A percentile compares a stretch with the other conserved stretches of the same genome.
phyloP scores from a whole-genome alignment of 192 early-diverging fungal genomes.

The Coemansia sp. region DNA sequence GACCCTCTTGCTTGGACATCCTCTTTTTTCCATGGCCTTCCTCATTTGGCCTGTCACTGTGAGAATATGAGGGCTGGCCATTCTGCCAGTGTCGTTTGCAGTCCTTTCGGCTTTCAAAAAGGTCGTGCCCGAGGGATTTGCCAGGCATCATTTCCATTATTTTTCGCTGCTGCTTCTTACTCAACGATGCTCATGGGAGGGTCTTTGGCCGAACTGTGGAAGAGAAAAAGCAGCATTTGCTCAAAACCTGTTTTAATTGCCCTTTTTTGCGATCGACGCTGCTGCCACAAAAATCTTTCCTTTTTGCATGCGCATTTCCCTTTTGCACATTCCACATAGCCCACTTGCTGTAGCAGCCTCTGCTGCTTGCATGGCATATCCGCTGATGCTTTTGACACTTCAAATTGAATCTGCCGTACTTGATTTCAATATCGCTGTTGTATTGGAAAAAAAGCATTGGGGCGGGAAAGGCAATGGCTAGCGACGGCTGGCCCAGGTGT shows the following conservation, averaged over 20 bases:
- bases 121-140: background rate
- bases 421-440: no score
- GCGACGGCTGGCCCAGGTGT: no score
- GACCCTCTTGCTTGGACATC: background rate
- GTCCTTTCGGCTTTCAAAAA: background rate
- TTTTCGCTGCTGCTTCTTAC: background rate
- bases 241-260: conserved; percentile 14
- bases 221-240: background rate
- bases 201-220: background rate
- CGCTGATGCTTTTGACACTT: background rate
- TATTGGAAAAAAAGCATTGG: no score
- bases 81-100: background rate
- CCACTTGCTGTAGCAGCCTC: background rate
- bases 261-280: conserved; percentile 12
- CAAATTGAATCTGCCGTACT: background rate
- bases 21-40: background rate
- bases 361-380: background rate
- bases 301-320: conserved; percentile 6
- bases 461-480: no score
- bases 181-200: background rate
- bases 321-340: conserved; percentile 1
- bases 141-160: background rate
- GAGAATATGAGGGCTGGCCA: background rate
- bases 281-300: conserved; percentile 17
- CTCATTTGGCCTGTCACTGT: background rate